These are phyloP conservation scores for Astrephomene gubernaculifera DNA, from an alignment of 139 green algal genomes.

Conservation along the genomic window DNA sequence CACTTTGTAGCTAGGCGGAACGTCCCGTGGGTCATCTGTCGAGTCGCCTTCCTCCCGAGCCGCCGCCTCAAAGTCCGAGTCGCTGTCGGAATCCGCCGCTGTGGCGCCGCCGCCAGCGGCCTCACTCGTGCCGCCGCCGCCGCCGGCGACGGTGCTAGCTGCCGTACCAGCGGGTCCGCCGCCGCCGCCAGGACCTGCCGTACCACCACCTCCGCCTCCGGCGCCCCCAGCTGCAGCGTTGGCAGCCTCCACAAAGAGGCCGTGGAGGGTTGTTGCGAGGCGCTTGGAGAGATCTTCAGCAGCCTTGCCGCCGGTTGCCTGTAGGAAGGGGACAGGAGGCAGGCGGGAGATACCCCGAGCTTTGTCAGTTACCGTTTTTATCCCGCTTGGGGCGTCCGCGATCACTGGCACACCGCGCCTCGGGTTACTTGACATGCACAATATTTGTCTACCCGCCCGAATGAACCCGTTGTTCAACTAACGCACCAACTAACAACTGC, in stretches of 20 bases:
- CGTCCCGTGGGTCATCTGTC: slow-evolving; percentile 27
- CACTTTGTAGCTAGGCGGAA: slow-evolving; percentile 61
- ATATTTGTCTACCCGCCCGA: too few relatives aligned
- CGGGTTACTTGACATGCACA: too few relatives aligned
- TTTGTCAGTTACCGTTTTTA: too few relatives aligned
- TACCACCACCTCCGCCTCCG: not conserved
- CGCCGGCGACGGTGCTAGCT: not conserved
- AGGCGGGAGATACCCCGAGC: too few relatives aligned
- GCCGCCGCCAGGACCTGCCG: not conserved
- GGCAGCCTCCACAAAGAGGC: not conserved
- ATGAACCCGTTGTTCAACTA: too few relatives aligned
- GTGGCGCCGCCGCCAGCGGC: not conserved
- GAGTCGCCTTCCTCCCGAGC: not conserved
- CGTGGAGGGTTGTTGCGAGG: not conserved
- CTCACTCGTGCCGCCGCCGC: not conserved
- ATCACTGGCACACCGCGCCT: too few relatives aligned
- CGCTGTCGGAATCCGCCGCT: not conserved
- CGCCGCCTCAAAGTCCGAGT: slow-evolving; percentile 31
- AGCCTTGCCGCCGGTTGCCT: slow-evolving; percentile 20
- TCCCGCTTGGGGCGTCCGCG: too few relatives aligned
- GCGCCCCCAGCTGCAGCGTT: too few relatives aligned
- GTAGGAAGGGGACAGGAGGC: too few relatives aligned
- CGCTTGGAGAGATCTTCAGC: slow-evolving; percentile 12
- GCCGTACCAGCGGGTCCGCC: not conserved
- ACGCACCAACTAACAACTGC: too few relatives aligned